These are phyloP conservation scores for Climacium dendroides DNA, from an alignment of 225 moss, liverwort and hornwort genomes.

Conservation along the genomic window DNA sequence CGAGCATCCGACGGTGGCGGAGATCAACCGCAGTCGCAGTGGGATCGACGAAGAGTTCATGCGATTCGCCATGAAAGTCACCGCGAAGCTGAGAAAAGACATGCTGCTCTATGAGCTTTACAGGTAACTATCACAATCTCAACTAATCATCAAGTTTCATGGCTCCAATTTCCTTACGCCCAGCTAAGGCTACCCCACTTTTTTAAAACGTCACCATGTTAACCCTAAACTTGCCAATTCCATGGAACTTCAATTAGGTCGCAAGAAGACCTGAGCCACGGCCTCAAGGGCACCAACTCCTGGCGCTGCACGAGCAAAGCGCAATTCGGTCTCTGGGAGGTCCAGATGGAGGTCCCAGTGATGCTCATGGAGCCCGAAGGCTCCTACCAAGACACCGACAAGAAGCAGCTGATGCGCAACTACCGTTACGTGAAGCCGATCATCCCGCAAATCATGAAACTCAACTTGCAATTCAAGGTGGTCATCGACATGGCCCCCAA, in stretches of 20 bases:
- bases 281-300: not conserved
- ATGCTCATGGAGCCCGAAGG: constrained; percentile 30
- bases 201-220: not conserved
- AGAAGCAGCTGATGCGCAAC: constrained; percentile 1
- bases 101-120: constrained; percentile 23
- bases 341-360: constrained; percentile 24
- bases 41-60: constrained; percentile 15
- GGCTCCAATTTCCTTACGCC: not conserved
- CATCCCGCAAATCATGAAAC: constrained; percentile 35
- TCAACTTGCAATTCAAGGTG: constrained; percentile 40
- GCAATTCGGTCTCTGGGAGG: constrained; percentile 43
- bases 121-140: not conserved
- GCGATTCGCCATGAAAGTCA: constrained; percentile 7
- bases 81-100: constrained; percentile 22
- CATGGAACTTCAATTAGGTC: not conserved
- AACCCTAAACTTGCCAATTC: not conserved
- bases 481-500: constrained; percentile 22
- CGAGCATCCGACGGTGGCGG: constrained; percentile 2
- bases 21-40: not conserved
- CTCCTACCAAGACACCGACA: constrained; percentile 17
- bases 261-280: not conserved
- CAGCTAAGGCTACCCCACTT: not conserved
- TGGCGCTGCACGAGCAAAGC: constrained; percentile 22
- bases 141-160: not conserved
- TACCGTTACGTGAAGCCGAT: constrained; percentile 35